Evolutionary conservation across 768 basidiomycete species (phyloP).

Genomic region (Kwoniella heveanensis): DNA sequence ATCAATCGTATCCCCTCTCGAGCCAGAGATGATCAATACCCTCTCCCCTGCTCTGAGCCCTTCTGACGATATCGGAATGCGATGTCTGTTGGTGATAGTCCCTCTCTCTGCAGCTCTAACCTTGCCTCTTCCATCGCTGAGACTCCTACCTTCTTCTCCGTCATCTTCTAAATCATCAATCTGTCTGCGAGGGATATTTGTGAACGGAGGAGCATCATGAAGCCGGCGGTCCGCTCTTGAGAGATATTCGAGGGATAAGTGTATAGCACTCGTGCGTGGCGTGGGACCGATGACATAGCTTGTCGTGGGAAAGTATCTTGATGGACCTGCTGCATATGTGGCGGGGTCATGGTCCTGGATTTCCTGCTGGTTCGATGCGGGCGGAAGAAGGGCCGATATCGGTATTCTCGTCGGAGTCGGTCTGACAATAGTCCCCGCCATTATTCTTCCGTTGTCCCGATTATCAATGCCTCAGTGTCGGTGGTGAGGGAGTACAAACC

Average conservation of each 20-base stretch:
- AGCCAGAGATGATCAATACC: constrained; percentile 35
- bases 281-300: constrained; percentile 1
- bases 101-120: constrained; percentile 1
- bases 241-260: constrained; percentile 40
- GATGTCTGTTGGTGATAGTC: background rate
- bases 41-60: constrained; percentile 13
- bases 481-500: too few relatives aligned
- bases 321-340: background rate
- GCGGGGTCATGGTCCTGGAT: background rate
- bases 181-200: background rate
- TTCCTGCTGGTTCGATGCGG: background rate
- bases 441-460: background rate
- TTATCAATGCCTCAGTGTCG: too few relatives aligned
- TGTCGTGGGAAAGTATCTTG: background rate
- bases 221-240: constrained; percentile 18
- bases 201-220: background rate
- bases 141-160: too few relatives aligned
- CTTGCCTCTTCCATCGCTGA: constrained; percentile 12
- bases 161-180: background rate
- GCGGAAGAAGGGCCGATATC: constrained; percentile 11
- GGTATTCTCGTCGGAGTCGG: constrained; percentile 9
- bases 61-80: background rate
- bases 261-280: constrained; percentile 24
- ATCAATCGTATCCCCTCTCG: constrained; percentile 22
- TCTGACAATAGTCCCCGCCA: background rate